phyloP scores from a whole-genome alignment of 2,329 filamentous ascomycete genomes.

The Lecanicillium sp. region DNA sequence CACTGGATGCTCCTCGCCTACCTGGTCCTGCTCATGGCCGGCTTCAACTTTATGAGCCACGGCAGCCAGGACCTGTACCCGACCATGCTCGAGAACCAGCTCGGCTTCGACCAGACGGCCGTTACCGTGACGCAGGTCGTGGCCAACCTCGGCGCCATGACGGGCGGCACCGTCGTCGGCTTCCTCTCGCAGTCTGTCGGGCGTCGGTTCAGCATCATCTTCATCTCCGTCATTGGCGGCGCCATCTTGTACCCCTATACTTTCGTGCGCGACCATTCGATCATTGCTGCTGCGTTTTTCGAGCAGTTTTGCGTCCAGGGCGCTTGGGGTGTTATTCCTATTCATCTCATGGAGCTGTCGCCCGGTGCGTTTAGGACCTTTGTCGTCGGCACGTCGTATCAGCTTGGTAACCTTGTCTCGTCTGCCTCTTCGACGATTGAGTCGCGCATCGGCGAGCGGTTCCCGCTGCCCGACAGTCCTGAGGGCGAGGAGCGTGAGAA shows the following conservation, averaged over 20 bases:
- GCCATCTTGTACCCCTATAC: constrained; percentile 79
- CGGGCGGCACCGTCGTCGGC: constrained; percentile 58
- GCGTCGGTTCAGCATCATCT: constrained; percentile 59
- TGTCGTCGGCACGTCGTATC: constrained; percentile 65
- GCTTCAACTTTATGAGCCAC: constrained; percentile 88
- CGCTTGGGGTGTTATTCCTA: constrained; percentile 69
- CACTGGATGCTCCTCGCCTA: constrained; percentile 79
- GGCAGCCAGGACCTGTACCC: constrained; percentile 59
- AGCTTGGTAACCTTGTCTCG: constrained; percentile 68
- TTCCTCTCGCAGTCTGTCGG: constrained; percentile 63
- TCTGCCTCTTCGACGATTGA: constrained; percentile 68
- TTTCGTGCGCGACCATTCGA: constrained; percentile 49
- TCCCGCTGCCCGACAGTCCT: constrained; percentile 55
- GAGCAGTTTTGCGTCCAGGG: constrained; percentile 74
- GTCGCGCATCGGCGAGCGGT: constrained; percentile 63
- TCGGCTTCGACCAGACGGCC: constrained; percentile 39
- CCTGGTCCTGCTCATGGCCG: constrained; percentile 78
- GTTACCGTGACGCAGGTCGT: constrained; percentile 66
- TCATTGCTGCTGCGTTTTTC: constrained; percentile 79
- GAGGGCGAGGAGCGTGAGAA: constrained; percentile 48
- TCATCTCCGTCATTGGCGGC: constrained; percentile 56
- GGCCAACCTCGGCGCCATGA: constrained; percentile 62
- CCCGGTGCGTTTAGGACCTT: constrained; percentile 67
- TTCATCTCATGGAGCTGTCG: constrained; percentile 69
- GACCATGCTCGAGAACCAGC: constrained; percentile 50